Evolutionary conservation across 768 basidiomycete genomes (phyloP), one percentile per base, ranked within the genome.

Genomic region (Clathrus columnatus): DNA sequence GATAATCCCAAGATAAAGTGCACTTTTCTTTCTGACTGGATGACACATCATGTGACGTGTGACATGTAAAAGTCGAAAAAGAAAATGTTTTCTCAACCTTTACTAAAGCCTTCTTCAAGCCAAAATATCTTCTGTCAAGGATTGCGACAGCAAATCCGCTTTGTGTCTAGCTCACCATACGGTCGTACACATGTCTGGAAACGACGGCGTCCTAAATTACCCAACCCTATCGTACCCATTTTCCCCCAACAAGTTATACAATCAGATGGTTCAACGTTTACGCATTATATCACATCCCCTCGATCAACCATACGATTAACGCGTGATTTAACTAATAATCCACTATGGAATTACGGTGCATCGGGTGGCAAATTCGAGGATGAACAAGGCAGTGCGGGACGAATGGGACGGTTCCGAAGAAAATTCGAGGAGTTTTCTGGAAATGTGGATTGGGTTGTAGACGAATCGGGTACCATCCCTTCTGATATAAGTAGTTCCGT

Each of bases 281-380:
- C 80, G 4, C 88, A 93, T 61, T 87, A 85, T 79, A 90, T 87
- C 11, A 94, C 92, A 1, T 91, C 91, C 0, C 92, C 93, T 0
- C 83, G 83, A 5, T 84, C 85, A 3, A 68, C 80, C 32, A 78
- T 91, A 46, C 80, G 83, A 32, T 75, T 94, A 47, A 88, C 91
- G 18, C 82, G 91, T 42, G 92, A 95, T 63, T 84, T 88, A 49
- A 89, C 87, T 16, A 96, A 92, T 67, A 84, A 92, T 63, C 88
- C 92, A 1, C 69, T 91, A 5, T 96, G 87, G 86, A 87, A 89
- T 64, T 80, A 85, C 2, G 78, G 80, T 2, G 70, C 75, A 57
- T 74, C 75, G 59, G 73, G 73, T 56, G 81, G 77, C 42, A 73
- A 1, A 66, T 83, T 72, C 49, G 83, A 83, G 60, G 87, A 87